These are phyloP conservation scores for Pelargonium exstipulatum DNA, from an alignment of 441 rosid species.

Conservation along the genomic window DNA sequence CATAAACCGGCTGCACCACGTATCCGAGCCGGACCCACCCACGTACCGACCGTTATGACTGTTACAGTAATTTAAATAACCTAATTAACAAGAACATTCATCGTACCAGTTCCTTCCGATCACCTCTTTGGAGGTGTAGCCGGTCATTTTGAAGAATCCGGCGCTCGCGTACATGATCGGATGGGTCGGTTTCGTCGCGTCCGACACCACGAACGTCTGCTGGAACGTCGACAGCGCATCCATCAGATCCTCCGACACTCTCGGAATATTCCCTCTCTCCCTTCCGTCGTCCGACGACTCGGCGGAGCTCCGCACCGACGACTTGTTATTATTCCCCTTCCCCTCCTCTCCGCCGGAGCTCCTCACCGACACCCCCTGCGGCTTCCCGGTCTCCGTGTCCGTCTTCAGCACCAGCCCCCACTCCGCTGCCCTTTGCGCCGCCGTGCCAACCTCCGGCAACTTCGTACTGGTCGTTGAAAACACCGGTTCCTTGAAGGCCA, in stretches of 20 bases:
- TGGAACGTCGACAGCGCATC: conserved; percentile 82
- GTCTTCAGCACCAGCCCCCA: conserved; percentile 90
- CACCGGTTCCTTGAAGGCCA: conserved; percentile 64
- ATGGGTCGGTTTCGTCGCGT: conserved; percentile 81
- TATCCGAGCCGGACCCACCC: not conserved
- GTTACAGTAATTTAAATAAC: not conserved
- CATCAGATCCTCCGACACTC: conserved; percentile 70
- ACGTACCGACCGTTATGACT: conserved; percentile 15
- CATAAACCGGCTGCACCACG: conserved; percentile 61
- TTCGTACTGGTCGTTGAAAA: conserved; percentile 37
- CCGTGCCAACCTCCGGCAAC: conserved; percentile 38
- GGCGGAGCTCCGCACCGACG: conserved; percentile 72
- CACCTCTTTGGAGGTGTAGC: conserved; percentile 85
- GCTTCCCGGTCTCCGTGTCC: conserved; percentile 78
- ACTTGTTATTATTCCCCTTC: conserved; percentile 27
- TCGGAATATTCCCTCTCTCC: conserved; percentile 46
- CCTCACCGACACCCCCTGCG: conserved; percentile 62
- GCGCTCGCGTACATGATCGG: conserved; percentile 96
- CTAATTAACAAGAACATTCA: not conserved
- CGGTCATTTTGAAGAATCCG: conserved; percentile 94
- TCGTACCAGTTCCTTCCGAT: conserved; percentile 80
- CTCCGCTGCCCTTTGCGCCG: conserved; percentile 88
- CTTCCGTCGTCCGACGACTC: conserved; percentile 57
- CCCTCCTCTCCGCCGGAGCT: conserved; percentile 74
- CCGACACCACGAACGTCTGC: conserved; percentile 91